A percentile compares a stretch with the other conserved stretches of the same genome.
Conservation (phyloP, 1,284 basidiomycete genomes). For the Irpex sp. region DNA sequence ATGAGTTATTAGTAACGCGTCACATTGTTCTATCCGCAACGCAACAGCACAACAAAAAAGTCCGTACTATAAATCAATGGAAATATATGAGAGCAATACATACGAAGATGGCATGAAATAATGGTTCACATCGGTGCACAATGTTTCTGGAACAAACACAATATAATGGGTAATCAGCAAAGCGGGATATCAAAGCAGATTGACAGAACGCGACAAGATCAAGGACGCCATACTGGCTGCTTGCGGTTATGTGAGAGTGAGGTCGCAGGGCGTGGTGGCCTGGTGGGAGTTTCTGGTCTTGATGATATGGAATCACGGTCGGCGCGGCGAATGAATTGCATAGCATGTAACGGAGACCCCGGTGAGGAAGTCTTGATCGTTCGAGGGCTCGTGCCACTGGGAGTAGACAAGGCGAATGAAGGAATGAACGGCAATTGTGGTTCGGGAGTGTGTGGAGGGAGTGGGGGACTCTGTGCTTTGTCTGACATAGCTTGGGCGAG, state of each 20-base stretch:
- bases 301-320: slow-evolving; percentile 35
- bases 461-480: slow-evolving; percentile 36
- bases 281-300: slow-evolving; percentile 43
- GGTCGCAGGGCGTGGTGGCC: slow-evolving; percentile 26
- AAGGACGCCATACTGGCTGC: slow-evolving; percentile 29
- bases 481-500: slow-evolving; percentile 50
- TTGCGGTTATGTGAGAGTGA: slow-evolving; percentile 21
- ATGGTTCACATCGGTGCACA: not conserved
- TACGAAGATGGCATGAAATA: not conserved
- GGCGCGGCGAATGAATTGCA: slow-evolving; percentile 56
- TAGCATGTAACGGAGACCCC: slow-evolving; percentile 46
- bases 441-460: slow-evolving; percentile 64
- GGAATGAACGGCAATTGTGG: slow-evolving; percentile 44
- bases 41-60: not conserved
- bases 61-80: not conserved
- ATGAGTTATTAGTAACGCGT: not conserved
- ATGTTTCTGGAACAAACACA: not conserved
- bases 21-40: not conserved
- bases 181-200: slow-evolving; percentile 17
- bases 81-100: not conserved
- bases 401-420: slow-evolving; percentile 46
- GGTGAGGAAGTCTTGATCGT: slow-evolving; percentile 42
- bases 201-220: slow-evolving; percentile 11
- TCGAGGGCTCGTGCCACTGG: slow-evolving; percentile 41
- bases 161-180: slow-evolving; percentile 13